Conservation (phyloP, 2,329 filamentous ascomycete genomes). For the Thermomyces lanuginosus region DNA sequence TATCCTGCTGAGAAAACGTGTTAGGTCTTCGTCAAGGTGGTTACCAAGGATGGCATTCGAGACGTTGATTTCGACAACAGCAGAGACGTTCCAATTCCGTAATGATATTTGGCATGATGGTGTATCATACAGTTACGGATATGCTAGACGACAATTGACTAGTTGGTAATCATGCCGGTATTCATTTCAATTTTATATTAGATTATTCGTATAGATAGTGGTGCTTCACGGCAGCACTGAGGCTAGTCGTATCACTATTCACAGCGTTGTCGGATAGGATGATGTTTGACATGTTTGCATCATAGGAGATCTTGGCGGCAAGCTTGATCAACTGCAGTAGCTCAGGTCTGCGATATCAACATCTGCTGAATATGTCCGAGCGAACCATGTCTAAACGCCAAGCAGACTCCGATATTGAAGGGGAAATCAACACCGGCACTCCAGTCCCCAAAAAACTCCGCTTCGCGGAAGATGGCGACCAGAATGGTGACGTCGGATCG, state of each 20-base stretch:
- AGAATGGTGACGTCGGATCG: constrained; percentile 13
- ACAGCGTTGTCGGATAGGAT: too few relatives aligned
- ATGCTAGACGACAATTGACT: too few relatives aligned
- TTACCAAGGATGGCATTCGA: constrained; percentile 83
- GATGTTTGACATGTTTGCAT: constrained; percentile 17
- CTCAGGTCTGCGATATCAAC: too few relatives aligned
- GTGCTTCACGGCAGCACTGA: too few relatives aligned
- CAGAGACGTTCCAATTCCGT: constrained; percentile 37
- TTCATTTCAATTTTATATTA: too few relatives aligned
- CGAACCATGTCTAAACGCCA: constrained; percentile 36
- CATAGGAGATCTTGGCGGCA: too few relatives aligned
- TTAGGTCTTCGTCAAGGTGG: constrained; percentile 58
- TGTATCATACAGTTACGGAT: constrained; percentile 16
- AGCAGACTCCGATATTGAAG: constrained; percentile 28
- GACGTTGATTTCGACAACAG: constrained; percentile 77
- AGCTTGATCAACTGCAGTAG: too few relatives aligned
- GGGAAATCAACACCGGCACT: constrained; percentile 18
- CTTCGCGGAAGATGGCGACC: constrained; percentile 20
- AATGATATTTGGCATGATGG: constrained; percentile 15
- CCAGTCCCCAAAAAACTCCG: constrained; percentile 30
- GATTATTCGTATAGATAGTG: too few relatives aligned
- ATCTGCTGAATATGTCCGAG: too few relatives aligned
- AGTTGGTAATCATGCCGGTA: too few relatives aligned
- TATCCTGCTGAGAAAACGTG: constrained; percentile 5
- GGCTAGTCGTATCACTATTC: too few relatives aligned